phyloP scores from a whole-genome alignment of 169 alveolate genomes.

The Plasmodium chabaudi region DNA sequence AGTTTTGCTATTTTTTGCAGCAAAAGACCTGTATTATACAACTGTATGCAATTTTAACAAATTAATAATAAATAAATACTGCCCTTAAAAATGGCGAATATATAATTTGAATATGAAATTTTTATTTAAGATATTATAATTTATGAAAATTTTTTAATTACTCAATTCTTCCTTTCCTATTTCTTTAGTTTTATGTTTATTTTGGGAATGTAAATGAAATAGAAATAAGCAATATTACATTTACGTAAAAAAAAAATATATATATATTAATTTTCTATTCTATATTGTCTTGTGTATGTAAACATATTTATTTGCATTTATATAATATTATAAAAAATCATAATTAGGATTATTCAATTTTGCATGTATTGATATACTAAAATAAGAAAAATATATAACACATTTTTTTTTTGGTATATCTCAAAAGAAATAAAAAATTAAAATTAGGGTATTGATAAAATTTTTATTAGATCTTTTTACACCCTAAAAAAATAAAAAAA shows the following conservation, averaged over 20 bases:
- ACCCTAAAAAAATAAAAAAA: slow-evolving; percentile 19
- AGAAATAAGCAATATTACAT: not conserved
- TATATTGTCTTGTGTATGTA: slow-evolving; percentile 1
- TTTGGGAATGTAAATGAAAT: not conserved
- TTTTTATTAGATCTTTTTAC: slow-evolving; percentile 11
- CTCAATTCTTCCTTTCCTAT: too few relatives aligned
- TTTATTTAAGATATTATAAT: too few relatives aligned
- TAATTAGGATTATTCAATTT: not conserved
- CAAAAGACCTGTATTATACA: not conserved
- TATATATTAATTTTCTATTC: not conserved
- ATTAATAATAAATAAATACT: too few relatives aligned
- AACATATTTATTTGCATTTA: not conserved
- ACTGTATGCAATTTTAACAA: too few relatives aligned
- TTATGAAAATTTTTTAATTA: too few relatives aligned
- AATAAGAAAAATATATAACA: slow-evolving; percentile 4
- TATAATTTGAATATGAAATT: too few relatives aligned
- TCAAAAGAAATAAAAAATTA: not conserved
- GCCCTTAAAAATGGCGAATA: too few relatives aligned
- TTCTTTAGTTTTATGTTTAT: too few relatives aligned
- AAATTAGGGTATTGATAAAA: not conserved
- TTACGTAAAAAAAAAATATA: not conserved
- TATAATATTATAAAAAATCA: not conserved
- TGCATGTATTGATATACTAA: slow-evolving; percentile 11
- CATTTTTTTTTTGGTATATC: not conserved
- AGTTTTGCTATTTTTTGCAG: not conserved